Percentiles rank a stretch among this genome's conserved stretches.
phyloP scores from a whole-genome alignment of 192 early-diverging fungal genomes.

The Funneliformis mosseae region DNA sequence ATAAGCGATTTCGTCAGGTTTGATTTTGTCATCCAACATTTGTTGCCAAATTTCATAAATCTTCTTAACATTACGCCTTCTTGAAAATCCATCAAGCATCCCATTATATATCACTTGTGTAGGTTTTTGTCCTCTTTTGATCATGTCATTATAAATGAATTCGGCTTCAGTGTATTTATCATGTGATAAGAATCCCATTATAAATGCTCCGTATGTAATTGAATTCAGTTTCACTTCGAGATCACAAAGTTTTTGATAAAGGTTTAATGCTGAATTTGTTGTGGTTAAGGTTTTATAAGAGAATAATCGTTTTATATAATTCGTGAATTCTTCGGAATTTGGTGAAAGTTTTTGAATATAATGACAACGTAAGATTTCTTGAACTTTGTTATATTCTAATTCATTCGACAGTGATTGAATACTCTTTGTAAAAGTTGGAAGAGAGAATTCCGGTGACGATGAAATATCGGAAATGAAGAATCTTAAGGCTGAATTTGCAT shows the following conservation, averaged over 20 bases:
- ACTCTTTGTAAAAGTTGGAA: background rate
- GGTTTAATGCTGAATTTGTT: background rate
- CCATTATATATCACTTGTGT: background rate
- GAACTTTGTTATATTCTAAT: background rate
- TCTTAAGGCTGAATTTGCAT: background rate
- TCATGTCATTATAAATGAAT: slow-evolving; percentile 7
- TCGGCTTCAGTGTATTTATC: background rate
- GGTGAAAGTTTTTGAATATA: background rate
- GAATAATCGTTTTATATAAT: background rate
- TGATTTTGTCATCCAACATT: slow-evolving; percentile 16
- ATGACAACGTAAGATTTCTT: background rate
- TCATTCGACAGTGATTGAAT: background rate
- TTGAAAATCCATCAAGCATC: slow-evolving; percentile 22
- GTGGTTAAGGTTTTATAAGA: background rate
- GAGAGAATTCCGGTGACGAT: background rate
- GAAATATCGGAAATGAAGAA: background rate
- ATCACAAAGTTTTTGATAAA: background rate
- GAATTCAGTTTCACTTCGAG: background rate
- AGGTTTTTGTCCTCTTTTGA: slow-evolving; percentile 1
- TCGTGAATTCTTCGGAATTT: background rate
- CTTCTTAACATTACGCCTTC: background rate
- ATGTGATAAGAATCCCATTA: slow-evolving; percentile 23
- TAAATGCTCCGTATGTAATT: slow-evolving; percentile 14
- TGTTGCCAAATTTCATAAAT: slow-evolving; percentile 7
- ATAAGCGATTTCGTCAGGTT: slow-evolving; percentile 24